phyloP scores from a whole-genome alignment of 352 stramenopile genomes.

The Blastocystis sp. region DNA sequence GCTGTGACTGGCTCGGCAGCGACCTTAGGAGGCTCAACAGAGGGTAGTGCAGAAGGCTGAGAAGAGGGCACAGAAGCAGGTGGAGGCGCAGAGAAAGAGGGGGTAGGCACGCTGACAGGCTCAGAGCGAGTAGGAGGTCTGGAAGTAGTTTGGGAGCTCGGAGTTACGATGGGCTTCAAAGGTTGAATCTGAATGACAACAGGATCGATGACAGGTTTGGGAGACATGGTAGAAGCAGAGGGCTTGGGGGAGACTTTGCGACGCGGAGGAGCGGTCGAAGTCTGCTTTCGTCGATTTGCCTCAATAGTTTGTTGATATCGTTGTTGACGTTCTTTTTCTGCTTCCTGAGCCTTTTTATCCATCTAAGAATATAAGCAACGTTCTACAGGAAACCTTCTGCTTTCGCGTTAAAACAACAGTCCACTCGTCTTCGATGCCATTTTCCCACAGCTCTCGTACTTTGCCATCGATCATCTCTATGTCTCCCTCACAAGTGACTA shows the following conservation, averaged over 20 bases:
- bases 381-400: background rate
- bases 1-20: background rate
- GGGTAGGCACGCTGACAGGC: too few species aligned
- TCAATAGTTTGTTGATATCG: background rate
- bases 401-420: background rate
- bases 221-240: background rate
- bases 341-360: constrained; percentile 1
- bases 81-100: too few species aligned
- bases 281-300: background rate
- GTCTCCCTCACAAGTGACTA: constrained; percentile 37
- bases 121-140: too few species aligned
- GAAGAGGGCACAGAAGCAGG: background rate
- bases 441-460: constrained; percentile 4
- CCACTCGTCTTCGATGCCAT: constrained; percentile 2
- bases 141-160: background rate
- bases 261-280: background rate
- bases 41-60: background rate
- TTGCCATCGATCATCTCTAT: constrained; percentile 1
- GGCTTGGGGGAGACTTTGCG: background rate
- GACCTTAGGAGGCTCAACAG: background rate
- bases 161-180: background rate
- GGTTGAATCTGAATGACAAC: background rate
- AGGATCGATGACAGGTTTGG: background rate
- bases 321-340: background rate
- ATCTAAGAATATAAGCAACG: background rate